Conservation (phyloP, 148 eudicot genomes). For the Dysphania ambrosioides region DNA sequence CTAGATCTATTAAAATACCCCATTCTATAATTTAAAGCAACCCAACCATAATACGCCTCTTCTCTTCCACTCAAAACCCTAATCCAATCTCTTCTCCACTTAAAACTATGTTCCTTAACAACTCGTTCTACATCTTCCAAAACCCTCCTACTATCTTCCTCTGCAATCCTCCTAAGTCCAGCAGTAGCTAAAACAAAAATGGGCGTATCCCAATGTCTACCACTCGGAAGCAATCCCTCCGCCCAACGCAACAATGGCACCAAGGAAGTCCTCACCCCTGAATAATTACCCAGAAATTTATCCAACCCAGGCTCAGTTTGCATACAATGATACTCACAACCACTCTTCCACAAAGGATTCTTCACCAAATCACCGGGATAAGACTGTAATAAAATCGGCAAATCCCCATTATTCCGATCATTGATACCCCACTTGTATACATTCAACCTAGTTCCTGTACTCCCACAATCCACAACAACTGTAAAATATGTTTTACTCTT, state of each 20-base stretch:
- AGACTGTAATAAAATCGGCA: constrained; percentile 52
- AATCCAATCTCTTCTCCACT: constrained; percentile 53
- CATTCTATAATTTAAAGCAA: constrained; percentile 65
- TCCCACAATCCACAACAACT: constrained; percentile 90
- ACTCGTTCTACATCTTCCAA: constrained; percentile 56
- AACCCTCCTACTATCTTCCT: constrained; percentile 36
- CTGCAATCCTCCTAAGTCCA: constrained; percentile 58
- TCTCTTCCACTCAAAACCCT: constrained; percentile 82
- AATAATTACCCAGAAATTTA: constrained; percentile 56
- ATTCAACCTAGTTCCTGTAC: constrained; percentile 81
- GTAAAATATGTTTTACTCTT: constrained; percentile 43
- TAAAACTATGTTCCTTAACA: constrained; percentile 47
- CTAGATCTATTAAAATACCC: constrained; percentile 43
- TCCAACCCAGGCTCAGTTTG: constrained; percentile 87
- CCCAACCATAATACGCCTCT: constrained; percentile 91
- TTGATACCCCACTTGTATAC: constrained; percentile 50
- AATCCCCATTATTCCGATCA: constrained; percentile 22
- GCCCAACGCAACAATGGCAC: constrained; percentile 74
- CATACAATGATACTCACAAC: constrained; percentile 67
- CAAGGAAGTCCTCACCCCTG: constrained; percentile 51
- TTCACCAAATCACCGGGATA: constrained; percentile 44
- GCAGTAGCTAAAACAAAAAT: constrained; percentile 75
- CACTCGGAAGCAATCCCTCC: constrained; percentile 51
- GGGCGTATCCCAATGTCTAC: constrained; percentile 44
- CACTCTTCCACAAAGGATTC: constrained; percentile 28